Evolutionary conservation across 352 stramenopile species (phyloP).

Genomic region (Thalassiosira livingstoniorum): DNA sequence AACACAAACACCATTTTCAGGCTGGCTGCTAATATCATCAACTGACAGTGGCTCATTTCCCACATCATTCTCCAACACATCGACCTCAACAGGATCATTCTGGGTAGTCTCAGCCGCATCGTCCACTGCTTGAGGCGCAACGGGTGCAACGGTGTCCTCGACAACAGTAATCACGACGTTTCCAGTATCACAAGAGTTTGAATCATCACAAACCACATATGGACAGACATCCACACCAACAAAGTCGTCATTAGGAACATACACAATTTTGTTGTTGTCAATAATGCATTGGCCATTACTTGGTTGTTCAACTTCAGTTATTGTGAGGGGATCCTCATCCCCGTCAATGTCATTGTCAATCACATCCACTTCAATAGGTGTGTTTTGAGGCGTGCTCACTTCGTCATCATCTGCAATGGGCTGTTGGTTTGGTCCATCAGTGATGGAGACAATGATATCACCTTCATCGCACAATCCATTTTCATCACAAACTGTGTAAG

Average conservation of each 20-base stretch:
- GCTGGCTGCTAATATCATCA: neutral
- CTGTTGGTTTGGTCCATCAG: neutral
- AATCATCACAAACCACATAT: neutral
- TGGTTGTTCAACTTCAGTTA: conserved; percentile 5
- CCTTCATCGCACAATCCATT: conserved; percentile 15
- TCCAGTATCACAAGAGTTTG: neutral
- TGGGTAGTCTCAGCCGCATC: neutral
- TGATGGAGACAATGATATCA: neutral
- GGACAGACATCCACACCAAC: neutral
- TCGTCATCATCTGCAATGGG: conserved; percentile 1
- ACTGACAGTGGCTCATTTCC: neutral
- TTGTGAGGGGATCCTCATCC: conserved; percentile 16
- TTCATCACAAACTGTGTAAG: conserved; percentile 1
- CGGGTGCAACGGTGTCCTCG: no score
- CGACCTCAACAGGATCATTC: conserved; percentile 8
- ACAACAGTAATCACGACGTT: neutral
- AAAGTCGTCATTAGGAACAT: neutral
- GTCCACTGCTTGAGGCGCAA: conserved; percentile 2
- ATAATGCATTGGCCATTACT: conserved; percentile 14
- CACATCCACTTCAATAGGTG: neutral
- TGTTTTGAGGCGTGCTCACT: neutral
- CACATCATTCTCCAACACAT: conserved; percentile 16
- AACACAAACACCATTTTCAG: conserved; percentile 14
- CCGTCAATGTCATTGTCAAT: conserved; percentile 20
- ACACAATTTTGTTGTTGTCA: conserved; percentile 7